Evolutionary conservation across 2,329 filamentous ascomycete genomes (phyloP).

Genomic region (Purpureocillium takamizusanense): DNA sequence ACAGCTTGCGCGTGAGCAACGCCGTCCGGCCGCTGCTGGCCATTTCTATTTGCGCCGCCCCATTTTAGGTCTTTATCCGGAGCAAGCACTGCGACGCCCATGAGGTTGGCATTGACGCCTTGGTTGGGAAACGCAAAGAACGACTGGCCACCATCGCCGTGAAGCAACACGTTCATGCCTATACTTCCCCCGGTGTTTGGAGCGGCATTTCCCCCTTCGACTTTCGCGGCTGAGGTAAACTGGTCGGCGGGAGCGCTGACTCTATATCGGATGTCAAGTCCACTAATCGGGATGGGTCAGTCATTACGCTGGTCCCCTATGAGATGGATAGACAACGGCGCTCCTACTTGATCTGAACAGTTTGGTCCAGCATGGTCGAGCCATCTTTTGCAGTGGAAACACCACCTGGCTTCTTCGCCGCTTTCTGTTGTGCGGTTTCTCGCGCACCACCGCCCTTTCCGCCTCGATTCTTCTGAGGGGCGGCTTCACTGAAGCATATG

Average conservation of each 20-base stretch:
- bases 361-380: constrained; percentile 45
- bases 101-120: constrained; percentile 37
- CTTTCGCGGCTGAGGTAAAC: constrained; percentile 39
- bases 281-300: constrained; percentile 20
- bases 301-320: no score
- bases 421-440: constrained; percentile 18
- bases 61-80: constrained; percentile 48
- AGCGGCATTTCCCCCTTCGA: constrained; percentile 31
- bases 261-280: constrained; percentile 45
- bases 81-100: constrained; percentile 44
- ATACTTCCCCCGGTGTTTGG: constrained; percentile 24
- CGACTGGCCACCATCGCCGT: constrained; percentile 50
- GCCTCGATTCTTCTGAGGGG: constrained; percentile 2
- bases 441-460: neutral
- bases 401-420: constrained; percentile 19
- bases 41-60: constrained; percentile 38
- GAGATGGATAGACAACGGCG: neutral
- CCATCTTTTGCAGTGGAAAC: constrained; percentile 40
- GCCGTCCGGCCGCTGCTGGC: constrained; percentile 44
- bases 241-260: constrained; percentile 44
- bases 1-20: constrained; percentile 47
- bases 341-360: constrained; percentile 41
- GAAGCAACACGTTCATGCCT: constrained; percentile 48
- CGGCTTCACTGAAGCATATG: constrained; percentile 1
- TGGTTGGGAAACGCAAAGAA: constrained; percentile 51